Conservation (phyloP, 164 flowering plant species). For the Dillenia turbinata region DNA sequence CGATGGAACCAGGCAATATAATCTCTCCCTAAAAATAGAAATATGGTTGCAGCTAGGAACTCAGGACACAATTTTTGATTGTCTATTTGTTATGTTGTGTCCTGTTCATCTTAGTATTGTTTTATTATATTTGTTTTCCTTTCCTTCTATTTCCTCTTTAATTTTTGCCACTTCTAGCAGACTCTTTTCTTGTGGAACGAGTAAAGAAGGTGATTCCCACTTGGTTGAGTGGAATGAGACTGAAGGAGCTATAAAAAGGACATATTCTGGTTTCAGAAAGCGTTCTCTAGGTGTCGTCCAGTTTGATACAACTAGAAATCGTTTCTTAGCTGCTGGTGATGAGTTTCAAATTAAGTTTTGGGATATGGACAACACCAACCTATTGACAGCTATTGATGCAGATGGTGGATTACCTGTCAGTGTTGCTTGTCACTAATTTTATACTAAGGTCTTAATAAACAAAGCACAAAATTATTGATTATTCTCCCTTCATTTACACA, state of each 20-base stretch:
- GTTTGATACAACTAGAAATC: conserved; percentile 46
- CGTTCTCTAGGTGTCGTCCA: conserved; percentile 47
- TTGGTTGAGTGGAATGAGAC: conserved; percentile 54
- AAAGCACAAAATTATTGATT: not conserved
- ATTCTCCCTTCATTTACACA: not conserved
- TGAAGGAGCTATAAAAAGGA: conserved; percentile 46
- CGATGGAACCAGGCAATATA: conserved; percentile 45
- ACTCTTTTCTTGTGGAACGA: conserved; percentile 52
- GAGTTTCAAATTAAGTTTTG: conserved; percentile 44
- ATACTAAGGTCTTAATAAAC: not conserved
- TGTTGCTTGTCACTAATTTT: not conserved
- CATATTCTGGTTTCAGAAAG: conserved; percentile 38
- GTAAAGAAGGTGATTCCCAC: conserved; percentile 49
- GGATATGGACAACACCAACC: conserved; percentile 40
- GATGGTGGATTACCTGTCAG: conserved; percentile 47
- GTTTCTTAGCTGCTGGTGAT: conserved; percentile 53
- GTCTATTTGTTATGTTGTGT: too few relatives aligned
- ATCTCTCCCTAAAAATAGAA: not conserved
- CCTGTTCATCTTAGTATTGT: not conserved
- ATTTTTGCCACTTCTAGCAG: conserved; percentile 12
- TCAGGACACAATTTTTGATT: too few relatives aligned
- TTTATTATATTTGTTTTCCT: not conserved
- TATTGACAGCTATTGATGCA: conserved; percentile 35
- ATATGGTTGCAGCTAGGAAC: too few relatives aligned
- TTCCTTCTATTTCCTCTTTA: not conserved